Evolutionary conservation across 768 basidiomycete species (phyloP).

Genomic region (Xerocomellus amylosporus): DNA sequence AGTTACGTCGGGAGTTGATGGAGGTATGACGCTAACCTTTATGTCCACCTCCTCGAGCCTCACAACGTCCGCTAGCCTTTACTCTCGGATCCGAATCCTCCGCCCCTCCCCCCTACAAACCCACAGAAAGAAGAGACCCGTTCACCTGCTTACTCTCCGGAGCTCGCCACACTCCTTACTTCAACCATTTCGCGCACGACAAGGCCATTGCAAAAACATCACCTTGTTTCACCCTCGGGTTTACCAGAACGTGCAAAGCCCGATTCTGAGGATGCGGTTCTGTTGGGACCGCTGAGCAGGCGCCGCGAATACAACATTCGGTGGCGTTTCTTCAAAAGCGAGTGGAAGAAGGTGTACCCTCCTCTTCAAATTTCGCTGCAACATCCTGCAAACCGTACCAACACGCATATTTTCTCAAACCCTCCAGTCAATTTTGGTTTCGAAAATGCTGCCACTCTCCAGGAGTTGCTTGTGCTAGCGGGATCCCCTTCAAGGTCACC

Average conservation of each 20-base stretch:
- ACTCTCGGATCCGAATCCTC: constrained; percentile 43
- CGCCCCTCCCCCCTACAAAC: constrained; percentile 49
- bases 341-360: constrained; percentile 54
- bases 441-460: constrained; percentile 42
- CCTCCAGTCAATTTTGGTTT: constrained; percentile 39
- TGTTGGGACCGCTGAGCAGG: constrained; percentile 68
- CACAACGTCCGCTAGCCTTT: constrained; percentile 46
- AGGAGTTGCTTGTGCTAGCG: constrained; percentile 46
- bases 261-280: constrained; percentile 51
- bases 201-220: constrained; percentile 40
- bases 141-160: constrained; percentile 65
- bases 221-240: constrained; percentile 49
- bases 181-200: constrained; percentile 45
- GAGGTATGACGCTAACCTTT: constrained; percentile 40
- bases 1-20: constrained; percentile 64
- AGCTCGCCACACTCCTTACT: constrained; percentile 60
- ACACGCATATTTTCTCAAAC: constrained; percentile 11
- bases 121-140: constrained; percentile 49
- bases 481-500: constrained; percentile 30
- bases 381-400: constrained; percentile 5
- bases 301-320: constrained; percentile 72
- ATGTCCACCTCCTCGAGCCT: not conserved
- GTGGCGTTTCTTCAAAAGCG: constrained; percentile 58
- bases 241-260: constrained; percentile 59
- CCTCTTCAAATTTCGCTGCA: constrained; percentile 52